phyloP scores from a whole-genome alignment of 2,329 filamentous ascomycete species.

The Hymenoscyphus repandus region DNA sequence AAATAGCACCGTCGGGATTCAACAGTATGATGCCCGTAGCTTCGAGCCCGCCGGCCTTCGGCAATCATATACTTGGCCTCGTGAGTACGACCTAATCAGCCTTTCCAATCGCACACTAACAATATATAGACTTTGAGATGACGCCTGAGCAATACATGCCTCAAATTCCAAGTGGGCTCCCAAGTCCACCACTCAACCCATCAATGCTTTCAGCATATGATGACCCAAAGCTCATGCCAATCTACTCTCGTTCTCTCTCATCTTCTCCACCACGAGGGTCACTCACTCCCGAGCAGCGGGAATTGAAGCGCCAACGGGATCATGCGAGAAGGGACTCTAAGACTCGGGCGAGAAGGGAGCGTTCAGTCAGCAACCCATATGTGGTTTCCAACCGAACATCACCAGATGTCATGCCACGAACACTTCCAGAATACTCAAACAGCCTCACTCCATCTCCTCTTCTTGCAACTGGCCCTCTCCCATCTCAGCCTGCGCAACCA shows the following conservation, averaged over 20 bases:
- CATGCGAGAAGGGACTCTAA: slow-evolving; percentile 55
- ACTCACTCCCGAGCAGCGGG: slow-evolving; percentile 55
- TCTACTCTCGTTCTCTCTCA: slow-evolving; percentile 36
- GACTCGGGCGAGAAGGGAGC: slow-evolving; percentile 44
- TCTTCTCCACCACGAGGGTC: slow-evolving; percentile 51
- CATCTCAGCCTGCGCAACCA: slow-evolving; percentile 13
- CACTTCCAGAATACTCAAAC: slow-evolving; percentile 26
- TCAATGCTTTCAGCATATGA: slow-evolving; percentile 27
- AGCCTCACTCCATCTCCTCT: slow-evolving; percentile 30
- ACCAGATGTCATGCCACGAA: slow-evolving; percentile 30
- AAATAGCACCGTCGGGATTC: slow-evolving; percentile 28
- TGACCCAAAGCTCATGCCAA: slow-evolving; percentile 28
- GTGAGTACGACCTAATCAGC: slow-evolving; percentile 19
- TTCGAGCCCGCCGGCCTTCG: slow-evolving; percentile 26
- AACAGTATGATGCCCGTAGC: slow-evolving; percentile 27
- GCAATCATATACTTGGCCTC: slow-evolving; percentile 30
- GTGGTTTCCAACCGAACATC: slow-evolving; percentile 27
- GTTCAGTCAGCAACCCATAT: slow-evolving; percentile 31
- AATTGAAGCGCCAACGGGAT: slow-evolving; percentile 56
- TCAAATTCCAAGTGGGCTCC: slow-evolving; percentile 22
- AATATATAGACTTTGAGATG: slow-evolving; percentile 26
- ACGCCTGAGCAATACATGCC: slow-evolving; percentile 26
- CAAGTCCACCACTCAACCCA: slow-evolving; percentile 21
- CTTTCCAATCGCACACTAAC: slow-evolving; percentile 13
- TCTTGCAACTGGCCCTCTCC: slow-evolving; percentile 23